These are phyloP conservation scores for Leavenworthia alabamica DNA, from an alignment of 345 rosid genomes.

Conservation along the genomic window DNA sequence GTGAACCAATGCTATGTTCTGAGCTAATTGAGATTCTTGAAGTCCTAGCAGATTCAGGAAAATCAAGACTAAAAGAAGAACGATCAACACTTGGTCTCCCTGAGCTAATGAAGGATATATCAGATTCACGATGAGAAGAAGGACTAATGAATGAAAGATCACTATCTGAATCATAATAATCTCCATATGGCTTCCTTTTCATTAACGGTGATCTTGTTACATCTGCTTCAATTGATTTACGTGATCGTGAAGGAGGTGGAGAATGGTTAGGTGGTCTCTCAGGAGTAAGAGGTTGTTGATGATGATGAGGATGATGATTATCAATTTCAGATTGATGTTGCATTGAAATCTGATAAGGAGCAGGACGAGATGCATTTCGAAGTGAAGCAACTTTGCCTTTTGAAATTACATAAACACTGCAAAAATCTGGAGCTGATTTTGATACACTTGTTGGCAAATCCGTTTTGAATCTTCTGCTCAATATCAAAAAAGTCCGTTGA, in stretches of 20 bases:
- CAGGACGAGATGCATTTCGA: constrained; percentile 56
- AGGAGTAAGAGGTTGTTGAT: constrained; percentile 18
- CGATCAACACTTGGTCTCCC: constrained; percentile 72
- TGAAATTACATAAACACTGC: constrained; percentile 66
- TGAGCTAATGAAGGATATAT: constrained; percentile 74
- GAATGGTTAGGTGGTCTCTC: constrained; percentile 21
- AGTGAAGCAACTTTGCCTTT: constrained; percentile 71
- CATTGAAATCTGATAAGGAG: constrained; percentile 48
- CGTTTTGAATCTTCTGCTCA: constrained; percentile 59
- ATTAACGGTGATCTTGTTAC: constrained; percentile 38
- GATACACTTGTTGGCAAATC: constrained; percentile 53
- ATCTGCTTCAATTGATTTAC: constrained; percentile 35
- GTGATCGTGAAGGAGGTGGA: constrained; percentile 37
- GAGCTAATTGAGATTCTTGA: constrained; percentile 57
- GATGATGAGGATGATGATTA: constrained; percentile 10
- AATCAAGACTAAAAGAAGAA: constrained; percentile 42
- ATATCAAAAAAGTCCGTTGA: background rate
- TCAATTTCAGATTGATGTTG: constrained; percentile 38
- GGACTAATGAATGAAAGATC: constrained; percentile 58
- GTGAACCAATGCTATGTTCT: constrained; percentile 53
- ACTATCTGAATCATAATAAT: constrained; percentile 49
- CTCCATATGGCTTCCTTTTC: constrained; percentile 36
- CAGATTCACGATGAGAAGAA: constrained; percentile 40
- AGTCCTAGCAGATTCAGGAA: constrained; percentile 37
- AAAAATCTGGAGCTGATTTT: constrained; percentile 77